Evolutionary conservation across 768 basidiomycete genomes (phyloP), one percentile per base, ranked within the genome.

Genomic region (Sutorius australiensis): DNA sequence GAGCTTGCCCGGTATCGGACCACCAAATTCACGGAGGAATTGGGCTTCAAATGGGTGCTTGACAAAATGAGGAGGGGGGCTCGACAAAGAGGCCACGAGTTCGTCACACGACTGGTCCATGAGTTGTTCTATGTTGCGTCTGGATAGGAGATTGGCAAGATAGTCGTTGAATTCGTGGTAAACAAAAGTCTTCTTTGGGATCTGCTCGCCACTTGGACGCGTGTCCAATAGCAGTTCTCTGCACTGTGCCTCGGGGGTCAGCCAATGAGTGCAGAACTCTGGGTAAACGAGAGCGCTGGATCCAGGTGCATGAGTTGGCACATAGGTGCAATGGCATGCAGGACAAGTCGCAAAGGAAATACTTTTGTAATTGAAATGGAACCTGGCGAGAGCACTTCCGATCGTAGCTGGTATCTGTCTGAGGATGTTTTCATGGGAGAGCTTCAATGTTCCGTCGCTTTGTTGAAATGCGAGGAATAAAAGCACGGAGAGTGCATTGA

Each of bases 1-100:
- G 0, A 58, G 40, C 8, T 37, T 52, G 6, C 31, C 42, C 3
- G 36, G 34, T 5, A 14, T n/a, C 0, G 63, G 70, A 12, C 68
- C 70, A 21, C 50, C 14, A 37, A 73, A 72, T 27, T 42, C 61
- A 16, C 53, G 54, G 6, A 73, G 53, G 49, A 70, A 69, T 14
- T 61, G 53, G 5, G 62, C 67, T 33, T 70, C 59, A 3, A 50
- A 53, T 1, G n/a, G 12, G 9, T 39, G 16, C 17, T 51, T 38
- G 45, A 48, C 1, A 2, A 55, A 44, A 17, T 5, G 14, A 5
- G 46, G 37, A 19, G 17, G 28, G 28, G 47, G 37, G 13, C 3
- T 8, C 0, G 16, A 21, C 12, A 48, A 14, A 8, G 30, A 48
- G 11, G 37, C 17, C 3, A 14, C 5, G 1, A 48, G 47, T 9